A percentile compares a stretch with the other conserved stretches of the same genome.
Evolutionary conservation across 2,329 filamentous ascomycete genomes (phyloP).

Genomic region (Colletotrichum noveboracense): DNA sequence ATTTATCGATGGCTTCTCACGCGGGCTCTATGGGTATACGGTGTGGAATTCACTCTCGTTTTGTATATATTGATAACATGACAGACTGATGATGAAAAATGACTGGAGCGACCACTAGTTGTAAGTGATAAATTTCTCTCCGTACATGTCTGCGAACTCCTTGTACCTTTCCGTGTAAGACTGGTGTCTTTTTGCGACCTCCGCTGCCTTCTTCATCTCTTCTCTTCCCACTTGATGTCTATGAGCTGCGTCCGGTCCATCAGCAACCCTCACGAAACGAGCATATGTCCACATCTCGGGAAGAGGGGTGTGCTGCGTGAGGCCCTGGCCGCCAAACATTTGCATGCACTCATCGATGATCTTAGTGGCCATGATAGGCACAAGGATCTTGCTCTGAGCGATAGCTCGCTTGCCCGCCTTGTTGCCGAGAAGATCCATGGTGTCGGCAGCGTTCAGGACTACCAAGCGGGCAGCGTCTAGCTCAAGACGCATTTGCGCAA

Average conservation of each 20-base stretch:
- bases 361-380: slow-evolving; percentile 80
- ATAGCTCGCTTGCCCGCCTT: slow-evolving; percentile 93
- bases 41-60: not conserved
- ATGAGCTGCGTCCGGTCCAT: slow-evolving; percentile 97
- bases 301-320: slow-evolving; percentile 94
- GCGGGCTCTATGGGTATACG: not conserved
- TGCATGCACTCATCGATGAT: slow-evolving; percentile 96
- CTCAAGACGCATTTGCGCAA: slow-evolving; percentile 88
- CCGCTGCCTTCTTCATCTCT: slow-evolving; percentile 73
- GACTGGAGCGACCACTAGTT: not conserved
- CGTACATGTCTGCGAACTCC: slow-evolving; percentile 67
- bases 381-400: slow-evolving; percentile 93
- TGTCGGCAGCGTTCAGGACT: slow-evolving; percentile 92
- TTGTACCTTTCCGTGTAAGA: slow-evolving; percentile 69
- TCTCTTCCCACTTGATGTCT: slow-evolving; percentile 80
- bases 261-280: slow-evolving; percentile 82
- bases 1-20: not conserved
- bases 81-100: not conserved
- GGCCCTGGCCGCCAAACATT: slow-evolving; percentile 87
- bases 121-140: slow-evolving; percentile 37
- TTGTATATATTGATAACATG: not conserved
- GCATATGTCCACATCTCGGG: slow-evolving; percentile 85
- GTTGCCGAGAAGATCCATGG: slow-evolving; percentile 87
- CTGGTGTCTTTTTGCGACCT: slow-evolving; percentile 64
- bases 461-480: slow-evolving; percentile 89